Evolutionary conservation across 352 stramenopile genomes (phyloP).

Genomic region (Phytophthora podocarpi): DNA sequence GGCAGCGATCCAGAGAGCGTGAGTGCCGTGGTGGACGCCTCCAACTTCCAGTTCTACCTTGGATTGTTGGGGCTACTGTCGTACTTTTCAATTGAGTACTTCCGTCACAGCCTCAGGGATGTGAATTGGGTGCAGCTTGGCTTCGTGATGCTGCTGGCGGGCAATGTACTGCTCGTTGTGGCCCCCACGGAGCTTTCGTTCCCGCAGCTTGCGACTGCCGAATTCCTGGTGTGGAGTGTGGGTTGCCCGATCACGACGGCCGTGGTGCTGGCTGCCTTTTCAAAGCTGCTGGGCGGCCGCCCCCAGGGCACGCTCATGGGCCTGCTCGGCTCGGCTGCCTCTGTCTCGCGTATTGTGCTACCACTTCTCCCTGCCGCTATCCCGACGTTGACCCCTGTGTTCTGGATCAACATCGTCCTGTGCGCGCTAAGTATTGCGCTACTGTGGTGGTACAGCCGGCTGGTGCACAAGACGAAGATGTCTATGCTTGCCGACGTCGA

Average conservation of each 20-base stretch:
- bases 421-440: constrained; percentile 56
- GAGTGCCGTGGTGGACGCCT: constrained; percentile 56
- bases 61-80: constrained; percentile 67
- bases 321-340: constrained; percentile 66
- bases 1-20: constrained; percentile 53
- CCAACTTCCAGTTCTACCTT: constrained; percentile 82
- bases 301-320: constrained; percentile 81
- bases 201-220: constrained; percentile 43
- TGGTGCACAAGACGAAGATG: constrained; percentile 54
- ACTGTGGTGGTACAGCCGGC: constrained; percentile 61
- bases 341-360: constrained; percentile 70
- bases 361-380: constrained; percentile 68
- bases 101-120: constrained; percentile 59
- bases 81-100: constrained; percentile 79
- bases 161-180: constrained; percentile 62
- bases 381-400: constrained; percentile 63
- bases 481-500: constrained; percentile 45
- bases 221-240: constrained; percentile 81
- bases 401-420: constrained; percentile 68
- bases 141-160: constrained; percentile 58
- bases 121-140: constrained; percentile 68
- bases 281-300: constrained; percentile 67
- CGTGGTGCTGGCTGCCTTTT: constrained; percentile 70
- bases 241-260: constrained; percentile 74
- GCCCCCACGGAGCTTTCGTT: constrained; percentile 46